A percentile compares a stretch with the other conserved stretches of the same genome.
Conservation (phyloP, 768 basidiomycete genomes). For the Auriscalpium vulgare region DNA sequence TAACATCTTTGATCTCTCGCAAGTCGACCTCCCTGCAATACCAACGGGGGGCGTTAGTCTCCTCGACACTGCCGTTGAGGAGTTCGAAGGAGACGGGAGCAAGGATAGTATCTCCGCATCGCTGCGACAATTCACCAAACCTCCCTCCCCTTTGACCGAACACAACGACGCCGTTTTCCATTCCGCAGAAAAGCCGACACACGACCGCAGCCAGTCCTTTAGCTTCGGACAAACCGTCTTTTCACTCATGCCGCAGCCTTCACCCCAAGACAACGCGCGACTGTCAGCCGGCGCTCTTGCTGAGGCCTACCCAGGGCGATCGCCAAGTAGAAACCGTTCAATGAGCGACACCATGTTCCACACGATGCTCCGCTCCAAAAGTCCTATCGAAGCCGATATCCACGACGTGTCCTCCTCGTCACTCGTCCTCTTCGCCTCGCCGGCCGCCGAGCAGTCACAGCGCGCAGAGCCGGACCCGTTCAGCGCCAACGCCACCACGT, state of each 20-base stretch:
- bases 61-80: constrained; percentile 30
- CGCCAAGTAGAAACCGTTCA: constrained; percentile 39
- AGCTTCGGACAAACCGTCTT: constrained; percentile 60
- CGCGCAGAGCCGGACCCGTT: constrained; percentile 62
- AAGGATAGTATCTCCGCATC: background rate
- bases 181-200: constrained; percentile 23
- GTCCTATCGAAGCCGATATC: constrained; percentile 52
- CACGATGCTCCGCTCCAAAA: constrained; percentile 37
- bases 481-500: constrained; percentile 62
- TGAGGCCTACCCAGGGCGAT: constrained; percentile 2
- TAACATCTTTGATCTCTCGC: constrained; percentile 53
- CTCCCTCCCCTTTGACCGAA: constrained; percentile 1
- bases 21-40: constrained; percentile 43
- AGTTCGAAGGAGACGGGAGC: constrained; percentile 24
- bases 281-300: background rate
- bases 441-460: constrained; percentile 13
- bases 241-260: constrained; percentile 34
- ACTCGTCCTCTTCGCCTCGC: constrained; percentile 35
- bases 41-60: constrained; percentile 18
- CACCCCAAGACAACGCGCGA: constrained; percentile 14
- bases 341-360: constrained; percentile 61
- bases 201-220: constrained; percentile 59
- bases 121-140: constrained; percentile 7
- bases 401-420: constrained; percentile 47
- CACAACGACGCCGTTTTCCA: constrained; percentile 2